phyloP scores from a whole-genome alignment of 2,329 filamentous ascomycete species.

The Amphichorda felina region DNA sequence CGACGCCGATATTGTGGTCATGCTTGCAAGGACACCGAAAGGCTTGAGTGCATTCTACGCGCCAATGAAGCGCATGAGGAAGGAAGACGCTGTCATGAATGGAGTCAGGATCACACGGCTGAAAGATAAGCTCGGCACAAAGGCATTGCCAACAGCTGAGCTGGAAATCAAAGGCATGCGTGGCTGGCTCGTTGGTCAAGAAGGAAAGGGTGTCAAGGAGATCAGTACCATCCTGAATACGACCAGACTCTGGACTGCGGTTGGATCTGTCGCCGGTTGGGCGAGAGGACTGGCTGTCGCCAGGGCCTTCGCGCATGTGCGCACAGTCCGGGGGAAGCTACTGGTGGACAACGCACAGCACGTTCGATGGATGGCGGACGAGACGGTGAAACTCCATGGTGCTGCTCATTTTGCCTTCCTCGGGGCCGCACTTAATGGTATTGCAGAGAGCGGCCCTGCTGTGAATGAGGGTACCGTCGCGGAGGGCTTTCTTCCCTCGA shows the following conservation, averaged over 20 bases:
- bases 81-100: conserved; percentile 34
- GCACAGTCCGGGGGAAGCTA: conserved; percentile 28
- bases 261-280: conserved; percentile 38
- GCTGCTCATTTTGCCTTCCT: conserved; percentile 44
- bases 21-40: conserved; percentile 45
- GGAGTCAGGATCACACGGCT: conserved; percentile 57
- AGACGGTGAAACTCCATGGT: no score
- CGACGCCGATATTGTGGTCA: conserved; percentile 37
- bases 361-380: conserved; percentile 40
- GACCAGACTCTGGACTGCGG: conserved; percentile 46
- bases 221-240: conserved; percentile 59
- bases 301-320: conserved; percentile 44
- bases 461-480: no score
- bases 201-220: conserved; percentile 55
- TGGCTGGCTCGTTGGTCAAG: conserved; percentile 52
- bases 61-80: conserved; percentile 36
- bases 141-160: conserved; percentile 59
- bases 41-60: conserved; percentile 52
- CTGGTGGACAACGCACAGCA: conserved; percentile 42
- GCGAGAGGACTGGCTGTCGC: conserved; percentile 45
- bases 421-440: no score
- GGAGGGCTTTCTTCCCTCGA: no score
- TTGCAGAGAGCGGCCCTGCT: no score
- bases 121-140: conserved; percentile 63
- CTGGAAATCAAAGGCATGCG: conserved; percentile 53